Evolutionary conservation across 495 filamentous ascomycete species (phyloP), one percentile per base, ranked within the genome.

Genomic region (Penicillium cataractarum): DNA sequence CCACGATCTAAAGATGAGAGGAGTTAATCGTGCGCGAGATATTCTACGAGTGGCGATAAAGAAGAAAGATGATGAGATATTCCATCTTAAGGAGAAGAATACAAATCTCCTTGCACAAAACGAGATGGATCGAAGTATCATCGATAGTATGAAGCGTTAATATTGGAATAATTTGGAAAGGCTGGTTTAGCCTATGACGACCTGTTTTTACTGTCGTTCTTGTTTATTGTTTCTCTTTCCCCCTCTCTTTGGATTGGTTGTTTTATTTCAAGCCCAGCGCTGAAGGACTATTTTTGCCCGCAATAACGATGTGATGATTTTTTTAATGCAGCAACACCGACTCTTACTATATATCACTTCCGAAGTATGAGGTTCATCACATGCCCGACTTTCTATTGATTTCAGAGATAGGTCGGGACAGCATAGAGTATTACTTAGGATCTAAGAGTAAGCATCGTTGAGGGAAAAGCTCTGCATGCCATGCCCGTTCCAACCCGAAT

Each of bases 1-100:
- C 39, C 82, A 90, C 63, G 84, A 86, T 12, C 69, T 86, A 55
- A 80, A 78, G 40, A 78, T 73, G 8, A 79, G 77, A 61, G 89
- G 89, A 1, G 79, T 90, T 21, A 76, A 80, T 29, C 80, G 80
- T 4, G 88, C 86, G 0, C 72, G 90, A 6, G 90, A 93, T 58
- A 82, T 88, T 22, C 77, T 84, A 2, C 72, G 91, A 27, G 73
- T 80, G 2, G 82, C 83, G 6, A 62, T 90, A n/a, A 87, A 84
- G 68, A 80, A 78, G 26, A 87, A 88, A 48, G 86, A 92, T 48
- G 76, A 76, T 2, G 80, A 83, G 58, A 84, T 88, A 67, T 86
- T 42, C 81, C 88, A 70, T 76, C 71, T 52, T 78, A 87, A 78
- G 60, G 80, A 58, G 76, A 80, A 84, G 68, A 72, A 76, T 62